Base-by-base conservation (phyloP, 176 grass and related monocot species). In the Alopecurus myosuroides region DNA sequence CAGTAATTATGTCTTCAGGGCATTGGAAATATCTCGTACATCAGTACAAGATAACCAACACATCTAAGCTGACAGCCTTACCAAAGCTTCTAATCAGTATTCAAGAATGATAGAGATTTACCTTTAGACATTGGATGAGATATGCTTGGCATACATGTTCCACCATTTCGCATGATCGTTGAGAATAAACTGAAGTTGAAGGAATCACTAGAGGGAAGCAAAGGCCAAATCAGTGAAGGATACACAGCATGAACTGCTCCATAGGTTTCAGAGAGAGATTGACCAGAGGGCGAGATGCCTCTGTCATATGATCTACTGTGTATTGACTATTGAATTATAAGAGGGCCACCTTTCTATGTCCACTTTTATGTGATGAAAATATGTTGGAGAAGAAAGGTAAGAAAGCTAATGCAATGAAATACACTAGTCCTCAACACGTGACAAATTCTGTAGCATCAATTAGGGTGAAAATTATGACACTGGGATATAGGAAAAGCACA, bases 141-240 rank as follows among this genome's bases (percentile, higher is more conserved):
- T 34, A 67, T 37, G 30, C 75, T 23, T 17, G 37, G n/a, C 80
- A 74, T 51, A 26, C 46, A 84, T 66, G 19, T 49, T 84, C 67
- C 20, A 76, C 50, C 23, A 51, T 18, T 25, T 1, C 48, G 35
- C 35, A 57, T 73, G 67, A 56, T 82, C 49, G 65, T 73, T 82
- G 35, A 51, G 11, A 77, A 69, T 17, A n/a, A 60, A 68, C 2
- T 66, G 9, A 50, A 86, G 60, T 86, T 72, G 49, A 80, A 76
- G 80, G 68, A 81, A 86, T 86, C 11, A 64, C 39, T 44, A 61
- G 45, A 81, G 58, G 60, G 58, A 80, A 81, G 73, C 62, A 69
- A 65, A 76, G 20, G 31, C 62, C 42, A 73, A 46, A 39, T 29
- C 46, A 62, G 11, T 45, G 14, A 5, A 68, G 49, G 79, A 84